A percentile compares a stretch with the other conserved stretches of the same genome.
These are phyloP conservation scores for Naganishia antarctica DNA, from an alignment of 768 basidiomycete genomes.

Conservation along the genomic window DNA sequence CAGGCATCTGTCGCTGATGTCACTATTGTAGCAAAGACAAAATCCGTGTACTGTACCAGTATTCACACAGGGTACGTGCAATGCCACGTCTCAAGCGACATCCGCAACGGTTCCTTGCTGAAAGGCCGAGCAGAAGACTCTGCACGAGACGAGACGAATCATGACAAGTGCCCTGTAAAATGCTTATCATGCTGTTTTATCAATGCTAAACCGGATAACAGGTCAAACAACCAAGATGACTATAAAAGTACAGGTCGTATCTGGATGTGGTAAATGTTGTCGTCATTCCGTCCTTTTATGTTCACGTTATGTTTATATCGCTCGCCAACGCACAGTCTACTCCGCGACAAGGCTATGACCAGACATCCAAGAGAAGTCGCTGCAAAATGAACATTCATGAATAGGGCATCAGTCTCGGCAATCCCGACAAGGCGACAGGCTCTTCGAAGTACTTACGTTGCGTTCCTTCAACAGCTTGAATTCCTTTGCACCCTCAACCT, in stretches of 20 bases:
- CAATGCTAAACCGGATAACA: too few species aligned
- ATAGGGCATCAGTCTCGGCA: too few species aligned
- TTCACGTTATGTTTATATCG: neutral
- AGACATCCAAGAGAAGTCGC: conserved; percentile 30
- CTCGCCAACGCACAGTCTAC: neutral
- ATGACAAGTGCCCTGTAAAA: too few species aligned
- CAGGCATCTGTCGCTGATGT: too few species aligned
- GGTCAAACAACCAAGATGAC: neutral
- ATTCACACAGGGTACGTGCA: too few species aligned
- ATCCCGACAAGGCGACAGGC: conserved; percentile 29
- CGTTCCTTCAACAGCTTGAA: conserved; percentile 88
- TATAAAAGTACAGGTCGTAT: neutral
- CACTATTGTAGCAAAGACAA: too few species aligned
- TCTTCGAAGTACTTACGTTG: conserved; percentile 33
- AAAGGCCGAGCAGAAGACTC: too few species aligned
- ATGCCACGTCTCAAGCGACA: too few species aligned
- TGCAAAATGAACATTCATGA: neutral
- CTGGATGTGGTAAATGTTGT: neutral
- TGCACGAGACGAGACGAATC: too few species aligned
- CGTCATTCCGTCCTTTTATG: neutral
- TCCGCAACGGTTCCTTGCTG: too few species aligned
- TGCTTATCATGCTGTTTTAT: neutral
- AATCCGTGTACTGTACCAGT: too few species aligned
- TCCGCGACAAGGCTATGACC: conserved; percentile 28
- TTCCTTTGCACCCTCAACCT: conserved; percentile 84